Conservation (phyloP, 1,284 basidiomycete species). For the Cryptococcus sp. region DNA sequence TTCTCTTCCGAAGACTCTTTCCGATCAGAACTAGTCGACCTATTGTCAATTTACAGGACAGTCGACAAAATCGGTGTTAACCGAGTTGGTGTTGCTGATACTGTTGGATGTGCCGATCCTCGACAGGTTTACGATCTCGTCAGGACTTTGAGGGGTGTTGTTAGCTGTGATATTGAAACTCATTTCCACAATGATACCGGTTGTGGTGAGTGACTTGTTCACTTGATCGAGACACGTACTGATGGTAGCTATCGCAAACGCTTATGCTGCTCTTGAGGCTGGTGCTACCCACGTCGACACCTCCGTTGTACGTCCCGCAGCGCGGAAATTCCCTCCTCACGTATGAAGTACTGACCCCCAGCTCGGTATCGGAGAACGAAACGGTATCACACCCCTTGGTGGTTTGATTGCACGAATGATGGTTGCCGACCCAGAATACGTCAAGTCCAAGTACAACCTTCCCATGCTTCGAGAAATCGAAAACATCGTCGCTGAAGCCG, state of each 20-base stretch:
- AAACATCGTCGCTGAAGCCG: slow-evolving; percentile 97
- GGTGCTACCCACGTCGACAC: slow-evolving; percentile 99
- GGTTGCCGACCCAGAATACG: slow-evolving; percentile 93
- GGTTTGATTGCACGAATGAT: slow-evolving; percentile 91
- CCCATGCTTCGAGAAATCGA: slow-evolving; percentile 96
- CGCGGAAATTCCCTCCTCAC: background rate
- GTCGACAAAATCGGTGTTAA: slow-evolving; percentile 99
- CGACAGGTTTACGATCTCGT: slow-evolving; percentile 99
- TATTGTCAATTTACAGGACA: slow-evolving; percentile 97
- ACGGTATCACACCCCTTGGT: slow-evolving; percentile 97
- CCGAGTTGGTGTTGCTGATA: slow-evolving; percentile 98
- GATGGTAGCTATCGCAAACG: slow-evolving; percentile 85
- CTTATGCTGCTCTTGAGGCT: slow-evolving; percentile 96
- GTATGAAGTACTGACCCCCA: slow-evolving; percentile 38
- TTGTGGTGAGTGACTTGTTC: slow-evolving; percentile 64
- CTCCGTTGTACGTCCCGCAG: slow-evolving; percentile 60
- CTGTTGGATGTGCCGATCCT: slow-evolving; percentile 97
- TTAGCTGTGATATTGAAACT: slow-evolving; percentile 94
- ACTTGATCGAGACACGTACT: background rate
- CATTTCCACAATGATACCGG: slow-evolving; percentile 98
- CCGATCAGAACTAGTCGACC: slow-evolving; percentile 98
- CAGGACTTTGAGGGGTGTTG: slow-evolving; percentile 90
- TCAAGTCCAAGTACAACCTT: slow-evolving; percentile 99
- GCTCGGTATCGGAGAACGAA: slow-evolving; percentile 97
- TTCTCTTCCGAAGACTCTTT: slow-evolving; percentile 99